Percentiles rank a stretch among this genome's conserved stretches.
Conservation (phyloP, 768 basidiomycete species). For the Termitomyces sp. region DNA sequence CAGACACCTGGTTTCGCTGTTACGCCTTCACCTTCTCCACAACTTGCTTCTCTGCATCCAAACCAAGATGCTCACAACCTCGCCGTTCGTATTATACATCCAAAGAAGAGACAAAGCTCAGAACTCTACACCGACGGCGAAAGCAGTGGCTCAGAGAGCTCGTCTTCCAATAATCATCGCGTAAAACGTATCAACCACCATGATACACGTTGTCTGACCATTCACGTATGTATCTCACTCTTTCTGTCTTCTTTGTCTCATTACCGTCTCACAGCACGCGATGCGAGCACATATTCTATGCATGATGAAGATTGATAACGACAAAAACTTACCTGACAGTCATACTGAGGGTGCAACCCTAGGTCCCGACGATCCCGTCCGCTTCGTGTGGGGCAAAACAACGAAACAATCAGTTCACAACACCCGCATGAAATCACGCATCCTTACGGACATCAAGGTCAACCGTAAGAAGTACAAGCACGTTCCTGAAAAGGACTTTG, state of each 20-base stretch:
- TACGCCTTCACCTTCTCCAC: conserved; percentile 30
- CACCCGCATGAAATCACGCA: conserved; percentile 61
- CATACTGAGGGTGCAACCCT: conserved; percentile 51
- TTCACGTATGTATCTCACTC: conserved; percentile 45
- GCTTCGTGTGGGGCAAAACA: conserved; percentile 81
- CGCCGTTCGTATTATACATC: conserved; percentile 7
- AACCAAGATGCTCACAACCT: conserved; percentile 12
- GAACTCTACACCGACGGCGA: conserved; percentile 32
- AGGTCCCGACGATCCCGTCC: conserved; percentile 49
- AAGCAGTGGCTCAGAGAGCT: conserved; percentile 32
- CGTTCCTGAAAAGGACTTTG: conserved; percentile 64
- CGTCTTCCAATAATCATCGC: conserved; percentile 27
- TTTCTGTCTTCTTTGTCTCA: background rate
- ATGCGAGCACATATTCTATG: conserved; percentile 65
- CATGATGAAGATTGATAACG: conserved; percentile 53
- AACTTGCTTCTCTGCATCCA: conserved; percentile 15
- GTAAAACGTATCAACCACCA: conserved; percentile 54
- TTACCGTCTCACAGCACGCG: conserved; percentile 47
- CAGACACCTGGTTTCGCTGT: conserved; percentile 21
- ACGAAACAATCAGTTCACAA: conserved; percentile 74
- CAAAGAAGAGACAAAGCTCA: conserved; percentile 28
- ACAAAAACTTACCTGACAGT: conserved; percentile 58
- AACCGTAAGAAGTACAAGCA: conserved; percentile 56
- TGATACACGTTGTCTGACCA: conserved; percentile 62
- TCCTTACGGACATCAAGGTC: conserved; percentile 57